These are phyloP conservation scores for Raphidocelis subcapitata DNA, from an alignment of 139 green algal species.

Conservation along the genomic window DNA sequence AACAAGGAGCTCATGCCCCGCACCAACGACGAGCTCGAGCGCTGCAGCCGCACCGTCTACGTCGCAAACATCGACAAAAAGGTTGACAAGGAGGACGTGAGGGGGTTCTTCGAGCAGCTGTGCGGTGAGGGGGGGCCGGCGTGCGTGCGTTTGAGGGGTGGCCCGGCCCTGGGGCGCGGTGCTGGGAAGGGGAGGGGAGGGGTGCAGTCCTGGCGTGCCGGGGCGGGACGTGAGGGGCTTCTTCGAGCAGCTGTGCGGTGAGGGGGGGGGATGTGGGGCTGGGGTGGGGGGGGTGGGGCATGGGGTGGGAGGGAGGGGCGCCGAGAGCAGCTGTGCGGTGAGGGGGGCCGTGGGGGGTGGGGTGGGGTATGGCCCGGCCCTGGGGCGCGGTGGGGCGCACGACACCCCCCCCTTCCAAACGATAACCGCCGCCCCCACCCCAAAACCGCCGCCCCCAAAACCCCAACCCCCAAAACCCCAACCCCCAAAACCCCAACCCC, in stretches of 20 bases:
- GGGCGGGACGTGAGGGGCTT: conserved; percentile 79
- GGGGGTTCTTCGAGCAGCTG: conserved; percentile 86
- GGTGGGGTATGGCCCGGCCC: too few relatives aligned
- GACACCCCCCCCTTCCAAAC: too few relatives aligned
- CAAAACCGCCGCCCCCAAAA: too few relatives aligned
- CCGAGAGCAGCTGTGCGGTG: too few relatives aligned
- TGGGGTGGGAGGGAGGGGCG: too few relatives aligned
- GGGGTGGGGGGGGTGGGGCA: background rate
- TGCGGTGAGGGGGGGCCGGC: conserved; percentile 73
- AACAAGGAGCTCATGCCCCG: conserved; percentile 83
- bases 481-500: too few relatives aligned
- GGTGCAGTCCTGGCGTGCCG: conserved; percentile 48
- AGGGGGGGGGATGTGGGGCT: background rate
- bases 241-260: conserved; percentile 90
- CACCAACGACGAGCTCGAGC: conserved; percentile 36
- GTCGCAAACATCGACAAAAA: conserved; percentile 95
- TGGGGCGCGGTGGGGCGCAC: too few relatives aligned
- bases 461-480: too few relatives aligned
- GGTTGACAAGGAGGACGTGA: conserved; percentile 38
- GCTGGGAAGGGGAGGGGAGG: conserved; percentile 58
- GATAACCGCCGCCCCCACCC: too few relatives aligned
- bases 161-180: conserved; percentile 33
- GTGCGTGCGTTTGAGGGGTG: too few relatives aligned
- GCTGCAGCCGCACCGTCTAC: conserved; percentile 78
- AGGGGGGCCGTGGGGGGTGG: too few relatives aligned